Percentiles rank a stretch among this genome's conserved stretches.
Evolutionary conservation across 1,139 yeast species (phyloP).

Genomic region (Yamadazyma oceani): DNA sequence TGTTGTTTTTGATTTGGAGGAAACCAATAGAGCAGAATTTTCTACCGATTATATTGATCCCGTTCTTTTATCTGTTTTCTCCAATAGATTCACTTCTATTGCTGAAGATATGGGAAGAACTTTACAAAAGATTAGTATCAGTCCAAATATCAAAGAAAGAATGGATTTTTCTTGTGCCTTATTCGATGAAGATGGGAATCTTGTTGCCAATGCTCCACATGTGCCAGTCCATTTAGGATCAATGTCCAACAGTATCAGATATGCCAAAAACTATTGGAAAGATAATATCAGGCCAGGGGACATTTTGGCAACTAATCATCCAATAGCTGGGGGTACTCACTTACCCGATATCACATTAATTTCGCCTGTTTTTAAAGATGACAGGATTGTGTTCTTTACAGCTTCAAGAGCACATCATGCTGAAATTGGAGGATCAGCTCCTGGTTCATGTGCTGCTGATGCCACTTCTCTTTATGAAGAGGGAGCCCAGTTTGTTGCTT

Average conservation of each 20-base stretch:
- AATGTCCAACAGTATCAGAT: constrained; percentile 75
- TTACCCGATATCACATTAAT: constrained; percentile 81
- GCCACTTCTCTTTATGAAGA: constrained; percentile 42
- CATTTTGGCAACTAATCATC: constrained; percentile 75
- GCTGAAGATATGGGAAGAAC: constrained; percentile 90
- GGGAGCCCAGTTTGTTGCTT: constrained; percentile 42
- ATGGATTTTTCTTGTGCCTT: constrained; percentile 82
- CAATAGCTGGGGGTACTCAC: constrained; percentile 78
- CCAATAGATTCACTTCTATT: constrained; percentile 81
- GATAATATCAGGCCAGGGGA: constrained; percentile 64
- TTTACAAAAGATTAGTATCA: constrained; percentile 72
- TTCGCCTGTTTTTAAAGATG: constrained; percentile 49
- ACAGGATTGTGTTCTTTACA: constrained; percentile 38
- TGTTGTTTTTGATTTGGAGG: constrained; percentile 43
- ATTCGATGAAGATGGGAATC: constrained; percentile 69
- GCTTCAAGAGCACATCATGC: constrained; percentile 49
- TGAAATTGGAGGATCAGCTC: constrained; percentile 44
- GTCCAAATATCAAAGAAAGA: constrained; percentile 79
- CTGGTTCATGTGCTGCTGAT: constrained; percentile 46
- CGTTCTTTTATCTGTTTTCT: constrained; percentile 69
- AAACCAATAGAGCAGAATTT: constrained; percentile 22
- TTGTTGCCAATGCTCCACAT: constrained; percentile 85
- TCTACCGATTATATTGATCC: constrained; percentile 54
- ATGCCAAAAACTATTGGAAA: constrained; percentile 63
- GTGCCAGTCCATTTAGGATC: constrained; percentile 86